These are phyloP conservation scores for Pichia exigua DNA, from an alignment of 805 yeast genomes.

Conservation along the genomic window DNA sequence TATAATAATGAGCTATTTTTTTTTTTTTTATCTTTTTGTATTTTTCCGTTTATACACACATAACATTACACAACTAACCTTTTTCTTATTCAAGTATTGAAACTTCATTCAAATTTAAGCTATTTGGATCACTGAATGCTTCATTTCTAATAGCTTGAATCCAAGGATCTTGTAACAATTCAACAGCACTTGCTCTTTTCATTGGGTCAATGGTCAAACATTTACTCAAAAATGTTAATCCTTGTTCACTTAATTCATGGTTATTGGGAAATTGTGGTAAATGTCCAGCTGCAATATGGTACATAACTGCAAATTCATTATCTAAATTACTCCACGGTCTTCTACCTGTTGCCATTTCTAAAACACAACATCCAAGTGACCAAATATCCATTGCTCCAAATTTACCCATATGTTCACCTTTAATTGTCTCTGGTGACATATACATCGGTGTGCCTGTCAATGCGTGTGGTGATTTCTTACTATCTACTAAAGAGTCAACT, in stretches of 20 bases:
- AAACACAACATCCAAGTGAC: slow-evolving; percentile 93
- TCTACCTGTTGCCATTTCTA: slow-evolving; percentile 95
- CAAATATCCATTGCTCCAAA: slow-evolving; percentile 80
- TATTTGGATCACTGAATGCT: slow-evolving; percentile 47
- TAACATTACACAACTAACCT: background rate
- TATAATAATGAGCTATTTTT: background rate
- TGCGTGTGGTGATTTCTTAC: slow-evolving; percentile 19
- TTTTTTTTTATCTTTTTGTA: background rate
- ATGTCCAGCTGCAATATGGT: slow-evolving; percentile 94
- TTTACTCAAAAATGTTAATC: slow-evolving; percentile 60
- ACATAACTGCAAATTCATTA: slow-evolving; percentile 98
- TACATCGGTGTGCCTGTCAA: slow-evolving; percentile 97
- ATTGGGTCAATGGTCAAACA: slow-evolving; percentile 80
- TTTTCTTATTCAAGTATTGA: background rate
- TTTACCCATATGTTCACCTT: slow-evolving; percentile 56
- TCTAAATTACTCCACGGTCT: slow-evolving; percentile 96
- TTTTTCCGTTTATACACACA: too few species aligned
- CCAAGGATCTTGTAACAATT: slow-evolving; percentile 86
- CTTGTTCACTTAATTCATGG: slow-evolving; percentile 71
- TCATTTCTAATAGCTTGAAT: slow-evolving; percentile 60
- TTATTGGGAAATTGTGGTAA: slow-evolving; percentile 74
- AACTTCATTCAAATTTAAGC: slow-evolving; percentile 4
- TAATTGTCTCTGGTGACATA: slow-evolving; percentile 95
- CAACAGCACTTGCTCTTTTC: slow-evolving; percentile 76
- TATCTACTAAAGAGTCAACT: slow-evolving; percentile 3